phyloP scores from a whole-genome alignment of 2,329 filamentous ascomycete species.

The Scortechinia acanthostroma region DNA sequence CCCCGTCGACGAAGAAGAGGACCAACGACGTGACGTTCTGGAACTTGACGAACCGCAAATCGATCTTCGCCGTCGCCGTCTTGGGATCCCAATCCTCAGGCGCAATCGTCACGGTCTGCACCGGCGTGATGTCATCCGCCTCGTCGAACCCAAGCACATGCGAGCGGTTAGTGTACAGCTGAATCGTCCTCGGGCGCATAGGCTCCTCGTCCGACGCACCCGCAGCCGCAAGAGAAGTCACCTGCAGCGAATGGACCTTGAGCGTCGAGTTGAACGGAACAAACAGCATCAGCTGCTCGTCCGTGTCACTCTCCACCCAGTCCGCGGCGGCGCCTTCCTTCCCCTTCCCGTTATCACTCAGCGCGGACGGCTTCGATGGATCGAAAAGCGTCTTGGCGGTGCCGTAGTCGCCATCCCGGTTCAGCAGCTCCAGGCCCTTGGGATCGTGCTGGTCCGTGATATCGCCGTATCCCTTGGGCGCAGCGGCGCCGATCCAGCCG shows the following conservation, averaged over 20 bases:
- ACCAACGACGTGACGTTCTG: constrained; percentile 84
- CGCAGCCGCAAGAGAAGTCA: constrained; percentile 67
- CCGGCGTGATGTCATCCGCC: constrained; percentile 76
- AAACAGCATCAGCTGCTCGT: constrained; percentile 91
- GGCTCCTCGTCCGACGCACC: constrained; percentile 61
- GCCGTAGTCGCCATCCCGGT: constrained; percentile 73
- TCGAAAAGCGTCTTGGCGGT: constrained; percentile 70
- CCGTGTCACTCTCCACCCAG: constrained; percentile 93
- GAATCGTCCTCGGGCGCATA: constrained; percentile 75
- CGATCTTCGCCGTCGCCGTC: constrained; percentile 59
- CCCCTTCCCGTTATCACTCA: constrained; percentile 46
- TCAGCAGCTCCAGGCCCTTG: constrained; percentile 77
- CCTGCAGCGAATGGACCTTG: constrained; percentile 79
- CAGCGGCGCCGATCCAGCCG: constrained; percentile 66
- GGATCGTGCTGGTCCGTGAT: constrained; percentile 77
- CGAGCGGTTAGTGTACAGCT: constrained; percentile 79
- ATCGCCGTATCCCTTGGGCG: constrained; percentile 77
- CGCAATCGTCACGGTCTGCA: constrained; percentile 71
- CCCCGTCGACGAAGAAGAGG: constrained; percentile 81
- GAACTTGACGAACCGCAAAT: constrained; percentile 90
- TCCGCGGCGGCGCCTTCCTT: constrained; percentile 47
- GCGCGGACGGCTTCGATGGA: constrained; percentile 53
- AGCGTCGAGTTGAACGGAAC: constrained; percentile 80
- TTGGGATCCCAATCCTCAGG: constrained; percentile 76
- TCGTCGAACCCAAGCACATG: constrained; percentile 93